Conservation (phyloP, 2,329 filamentous ascomycete species). For the Ophiocordyceps camponoti-rufipedis region DNA sequence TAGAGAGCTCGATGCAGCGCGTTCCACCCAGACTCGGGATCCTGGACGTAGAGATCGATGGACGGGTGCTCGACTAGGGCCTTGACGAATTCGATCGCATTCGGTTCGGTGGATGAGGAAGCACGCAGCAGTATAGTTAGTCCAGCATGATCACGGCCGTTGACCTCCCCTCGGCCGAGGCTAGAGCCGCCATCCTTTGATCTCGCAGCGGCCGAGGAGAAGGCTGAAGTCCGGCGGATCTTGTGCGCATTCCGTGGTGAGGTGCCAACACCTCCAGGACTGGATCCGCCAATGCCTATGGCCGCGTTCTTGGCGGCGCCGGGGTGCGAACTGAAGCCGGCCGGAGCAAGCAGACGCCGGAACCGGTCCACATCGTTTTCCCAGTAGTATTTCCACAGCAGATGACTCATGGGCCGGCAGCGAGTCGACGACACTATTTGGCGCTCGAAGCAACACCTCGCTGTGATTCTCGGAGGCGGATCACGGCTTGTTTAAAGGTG, state of each 20-base stretch:
- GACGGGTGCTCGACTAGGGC: conserved; percentile 67
- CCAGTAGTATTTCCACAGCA: conserved; percentile 92
- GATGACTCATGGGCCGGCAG: conserved; percentile 63
- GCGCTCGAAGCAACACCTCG: conserved; percentile 58
- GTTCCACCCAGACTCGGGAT: conserved; percentile 90
- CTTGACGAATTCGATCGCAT: conserved; percentile 55
- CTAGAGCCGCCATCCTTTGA: conserved; percentile 24
- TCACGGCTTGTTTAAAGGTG: conserved; percentile 89
- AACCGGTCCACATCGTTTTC: conserved; percentile 96
- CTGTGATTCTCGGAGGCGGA: conserved; percentile 58
- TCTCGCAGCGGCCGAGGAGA: conserved; percentile 21
- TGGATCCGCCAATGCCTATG: conserved; percentile 18
- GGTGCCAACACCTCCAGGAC: conserved; percentile 22
- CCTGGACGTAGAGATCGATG: conserved; percentile 73
- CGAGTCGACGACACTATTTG: conserved; percentile 9
- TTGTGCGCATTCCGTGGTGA: conserved; percentile 32
- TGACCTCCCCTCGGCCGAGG: conserved; percentile 50
- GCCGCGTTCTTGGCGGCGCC: conserved; percentile 33
- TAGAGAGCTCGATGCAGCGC: conserved; percentile 82
- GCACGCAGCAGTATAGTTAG: conserved; percentile 73
- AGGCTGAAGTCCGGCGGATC: conserved; percentile 32
- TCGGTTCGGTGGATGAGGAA: conserved; percentile 53
- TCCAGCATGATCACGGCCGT: conserved; percentile 65
- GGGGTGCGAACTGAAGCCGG: conserved; percentile 36
- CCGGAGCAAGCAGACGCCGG: conserved; percentile 66